These are phyloP conservation scores for Kluyveromyces marxianus DNA, from an alignment of 1,139 yeast genomes.

Conservation along the genomic window DNA sequence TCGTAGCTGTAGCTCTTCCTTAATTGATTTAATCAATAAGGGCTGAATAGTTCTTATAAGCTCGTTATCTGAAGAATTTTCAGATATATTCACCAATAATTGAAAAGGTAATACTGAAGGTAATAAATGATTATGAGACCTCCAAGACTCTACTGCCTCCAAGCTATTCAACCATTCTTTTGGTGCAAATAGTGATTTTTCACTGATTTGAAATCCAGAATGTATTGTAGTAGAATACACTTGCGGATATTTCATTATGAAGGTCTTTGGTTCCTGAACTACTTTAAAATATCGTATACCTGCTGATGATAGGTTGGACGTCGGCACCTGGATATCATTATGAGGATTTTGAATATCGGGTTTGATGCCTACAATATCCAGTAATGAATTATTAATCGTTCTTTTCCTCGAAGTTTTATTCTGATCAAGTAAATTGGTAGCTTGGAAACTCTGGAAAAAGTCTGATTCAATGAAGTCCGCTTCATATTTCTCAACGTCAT, in stretches of 20 bases:
- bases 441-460: constrained; percentile 18
- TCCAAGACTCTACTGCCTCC: constrained; percentile 45
- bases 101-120: constrained; percentile 44
- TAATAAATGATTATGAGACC: constrained; percentile 39
- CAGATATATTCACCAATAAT: constrained; percentile 41
- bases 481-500: constrained; percentile 6
- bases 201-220: constrained; percentile 48
- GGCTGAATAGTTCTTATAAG: constrained; percentile 30
- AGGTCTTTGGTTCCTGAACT: constrained; percentile 54
- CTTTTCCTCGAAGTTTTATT: constrained; percentile 13
- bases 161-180: constrained; percentile 50
- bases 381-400: constrained; percentile 9
- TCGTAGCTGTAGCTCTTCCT: constrained; percentile 39
- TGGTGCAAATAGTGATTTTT: constrained; percentile 51
- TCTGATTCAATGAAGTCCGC: constrained; percentile 13
- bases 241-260: constrained; percentile 49
- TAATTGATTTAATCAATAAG: constrained; percentile 31
- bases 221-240: constrained; percentile 45
- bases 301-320: constrained; percentile 37
- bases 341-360: constrained; percentile 11
- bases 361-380: constrained; percentile 8
- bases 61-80: constrained; percentile 34
- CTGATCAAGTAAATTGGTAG: constrained; percentile 18
- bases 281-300: constrained; percentile 44
- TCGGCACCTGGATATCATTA: constrained; percentile 35